A percentile compares a stretch with the other conserved stretches of the same genome.
Conservation (phyloP, 208 protist species). For the Blastocrithidia nonstop region DNA sequence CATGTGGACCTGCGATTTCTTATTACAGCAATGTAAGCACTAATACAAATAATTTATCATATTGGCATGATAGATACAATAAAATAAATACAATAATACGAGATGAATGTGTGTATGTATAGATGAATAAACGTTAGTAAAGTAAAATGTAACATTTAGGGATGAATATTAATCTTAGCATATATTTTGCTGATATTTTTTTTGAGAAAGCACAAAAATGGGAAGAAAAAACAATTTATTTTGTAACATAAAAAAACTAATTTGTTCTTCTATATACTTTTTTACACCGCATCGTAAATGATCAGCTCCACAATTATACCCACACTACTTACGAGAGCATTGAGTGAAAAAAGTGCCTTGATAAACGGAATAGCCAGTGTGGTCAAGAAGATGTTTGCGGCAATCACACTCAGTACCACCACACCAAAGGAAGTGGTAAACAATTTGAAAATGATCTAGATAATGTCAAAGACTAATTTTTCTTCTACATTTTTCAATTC, state of each 20-base stretch:
- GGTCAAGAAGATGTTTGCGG: slow-evolving; percentile 57
- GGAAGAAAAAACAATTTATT: no score
- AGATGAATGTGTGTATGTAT: slow-evolving; percentile 3
- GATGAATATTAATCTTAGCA: neutral
- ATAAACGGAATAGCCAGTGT: slow-evolving; percentile 62
- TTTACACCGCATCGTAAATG: slow-evolving; percentile 63
- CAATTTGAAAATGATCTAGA: slow-evolving; percentile 50
- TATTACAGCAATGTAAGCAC: slow-evolving; percentile 2
- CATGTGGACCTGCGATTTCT: no score
- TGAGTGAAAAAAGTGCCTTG: slow-evolving; percentile 64
- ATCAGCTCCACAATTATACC: slow-evolving; percentile 73
- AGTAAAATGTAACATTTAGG: neutral
- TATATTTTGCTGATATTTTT: neutral
- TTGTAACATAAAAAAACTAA: no score
- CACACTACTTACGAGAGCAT: slow-evolving; percentile 59
- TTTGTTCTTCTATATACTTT: no score
- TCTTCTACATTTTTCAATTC: no score
- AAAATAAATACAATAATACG: slow-evolving; percentile 1
- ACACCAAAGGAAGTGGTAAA: slow-evolving; percentile 73
- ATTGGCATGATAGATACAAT: neutral
- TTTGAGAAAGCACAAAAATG: no score
- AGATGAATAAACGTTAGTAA: slow-evolving; percentile 1
- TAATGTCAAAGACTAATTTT: slow-evolving; percentile 37
- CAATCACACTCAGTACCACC: slow-evolving; percentile 39
- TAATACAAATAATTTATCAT: neutral